Evolutionary conservation across 2,329 filamentous ascomycete species (phyloP).

Genomic region (Penicillium sp.): DNA sequence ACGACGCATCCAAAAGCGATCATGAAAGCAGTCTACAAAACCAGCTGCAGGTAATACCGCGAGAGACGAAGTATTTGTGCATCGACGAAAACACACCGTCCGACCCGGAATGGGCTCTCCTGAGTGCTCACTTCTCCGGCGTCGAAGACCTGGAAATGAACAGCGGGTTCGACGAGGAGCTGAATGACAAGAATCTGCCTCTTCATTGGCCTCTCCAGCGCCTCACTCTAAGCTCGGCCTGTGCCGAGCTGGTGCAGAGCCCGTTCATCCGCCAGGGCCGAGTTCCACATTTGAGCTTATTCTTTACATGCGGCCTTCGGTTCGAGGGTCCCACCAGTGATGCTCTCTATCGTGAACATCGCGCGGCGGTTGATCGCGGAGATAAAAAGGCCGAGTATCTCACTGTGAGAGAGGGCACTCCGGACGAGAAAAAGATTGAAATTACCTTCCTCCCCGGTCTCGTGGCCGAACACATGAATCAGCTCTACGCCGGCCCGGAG

Average conservation of each 20-base stretch:
- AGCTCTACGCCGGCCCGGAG: slow-evolving; percentile 10
- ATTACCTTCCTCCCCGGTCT: slow-evolving; percentile 16
- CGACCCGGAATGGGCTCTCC: slow-evolving; percentile 23
- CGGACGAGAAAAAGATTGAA: slow-evolving; percentile 13
- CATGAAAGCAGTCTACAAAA: slow-evolving; percentile 9
- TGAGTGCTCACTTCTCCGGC: slow-evolving; percentile 22
- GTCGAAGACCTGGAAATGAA: slow-evolving; percentile 20
- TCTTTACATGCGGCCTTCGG: slow-evolving; percentile 20
- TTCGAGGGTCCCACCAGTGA: slow-evolving; percentile 25
- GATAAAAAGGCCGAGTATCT: slow-evolving; percentile 15
- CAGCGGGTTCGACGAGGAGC: slow-evolving; percentile 22
- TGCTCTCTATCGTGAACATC: slow-evolving; percentile 10
- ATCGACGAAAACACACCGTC: slow-evolving; percentile 25
- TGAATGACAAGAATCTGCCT: slow-evolving; percentile 26
- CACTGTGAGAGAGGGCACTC: too few relatives aligned
- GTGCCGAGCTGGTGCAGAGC: slow-evolving; percentile 15
- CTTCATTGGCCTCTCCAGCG: slow-evolving; percentile 26
- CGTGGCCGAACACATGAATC: slow-evolving; percentile 11
- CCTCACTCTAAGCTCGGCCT: slow-evolving; percentile 13
- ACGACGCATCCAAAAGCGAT: slow-evolving; percentile 3
- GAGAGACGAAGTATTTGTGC: slow-evolving; percentile 10
- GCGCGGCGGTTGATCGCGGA: slow-evolving; percentile 18
- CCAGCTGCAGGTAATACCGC: slow-evolving; percentile 21
- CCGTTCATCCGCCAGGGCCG: slow-evolving; percentile 22
- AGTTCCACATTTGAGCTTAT: slow-evolving; percentile 21